phyloP scores from a whole-genome alignment of 805 yeast species.

The Naumovozyma dairenensis region DNA sequence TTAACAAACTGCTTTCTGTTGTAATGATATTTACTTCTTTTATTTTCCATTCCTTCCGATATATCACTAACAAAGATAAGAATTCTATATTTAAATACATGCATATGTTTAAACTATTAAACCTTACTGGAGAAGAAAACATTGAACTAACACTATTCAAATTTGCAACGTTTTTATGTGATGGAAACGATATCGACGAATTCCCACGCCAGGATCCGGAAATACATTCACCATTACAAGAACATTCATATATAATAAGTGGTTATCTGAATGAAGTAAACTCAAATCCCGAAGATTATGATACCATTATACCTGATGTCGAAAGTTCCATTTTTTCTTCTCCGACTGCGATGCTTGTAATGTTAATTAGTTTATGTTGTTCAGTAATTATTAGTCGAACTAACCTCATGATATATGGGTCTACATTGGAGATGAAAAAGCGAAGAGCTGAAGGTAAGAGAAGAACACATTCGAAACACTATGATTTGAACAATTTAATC shows the following conservation, averaged over 20 bases:
- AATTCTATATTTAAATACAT: neutral
- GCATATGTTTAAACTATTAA: neutral
- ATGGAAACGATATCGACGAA: too few relatives aligned
- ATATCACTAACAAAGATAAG: too few relatives aligned
- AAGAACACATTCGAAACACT: neutral
- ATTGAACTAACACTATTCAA: too few relatives aligned
- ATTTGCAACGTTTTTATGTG: too few relatives aligned
- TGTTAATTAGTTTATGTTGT: neutral
- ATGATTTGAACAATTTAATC: conserved; percentile 16
- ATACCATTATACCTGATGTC: too few relatives aligned
- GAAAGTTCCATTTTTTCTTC: neutral
- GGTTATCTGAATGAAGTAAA: conserved; percentile 16
- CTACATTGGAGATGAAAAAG: too few relatives aligned
- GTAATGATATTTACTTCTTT: neutral
- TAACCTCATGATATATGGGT: too few relatives aligned
- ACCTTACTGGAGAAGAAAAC: neutral
- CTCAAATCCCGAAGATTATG: conserved; percentile 13
- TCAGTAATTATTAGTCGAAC: too few relatives aligned
- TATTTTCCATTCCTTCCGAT: neutral
- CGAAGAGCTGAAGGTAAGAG: neutral
- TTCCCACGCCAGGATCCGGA: neutral
- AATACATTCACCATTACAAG: neutral
- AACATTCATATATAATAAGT: conserved; percentile 13
- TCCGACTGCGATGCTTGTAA: neutral
- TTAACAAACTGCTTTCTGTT: neutral